Evolutionary conservation across 2,329 filamentous ascomycete species (phyloP), one percentile per base, ranked within the genome.

Genomic region (Fusarium avenaceum): DNA sequence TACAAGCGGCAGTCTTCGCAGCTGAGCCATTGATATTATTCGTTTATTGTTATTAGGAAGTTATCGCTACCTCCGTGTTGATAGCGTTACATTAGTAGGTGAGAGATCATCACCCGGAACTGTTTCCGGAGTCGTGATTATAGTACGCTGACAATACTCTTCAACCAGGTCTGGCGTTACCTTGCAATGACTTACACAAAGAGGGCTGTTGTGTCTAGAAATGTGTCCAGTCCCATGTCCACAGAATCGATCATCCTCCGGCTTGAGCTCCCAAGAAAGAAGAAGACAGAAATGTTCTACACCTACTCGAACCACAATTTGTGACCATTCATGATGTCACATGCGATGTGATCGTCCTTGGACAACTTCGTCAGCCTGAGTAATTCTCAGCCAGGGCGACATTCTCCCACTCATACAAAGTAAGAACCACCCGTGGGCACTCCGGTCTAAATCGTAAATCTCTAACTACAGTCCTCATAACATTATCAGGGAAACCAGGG

Each of bases 321-420:
- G 45, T 58, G 45, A 51, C 13, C 20, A 35, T 24, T 17, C 38
- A 43, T 42, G 43, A 56, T 56, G 59, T 67, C 64, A 65, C 26
- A 32, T 46, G 33, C 22, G 35, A 51, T 22, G 26, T 26, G 40
- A 30, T 35, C 9, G 13, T 15, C 50, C 11, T 17, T 20, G 14
- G 22, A 28, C 19, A 52, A 19, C 24, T 44, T 22, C 28, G 8
- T 15, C 17, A 35, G 14, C 14, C 14, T 15, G 15, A 35, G 17
- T n/a, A 17, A 19, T 38, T 38, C 2, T 38, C 15, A n/a, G 10
- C 6, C 8, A n/a, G 17, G 33, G 19, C n/a, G 17, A 19, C 33
- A 35, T 9, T 7, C 9, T n/a, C 17, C n/a, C 17, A 8, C 7
- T 38, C 17, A 17, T 38, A 38, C 19, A 19, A 35, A n/a, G 17